Evolutionary conservation across 2,329 filamentous ascomycete genomes (phyloP).

Genomic region (Venturia nashicola): DNA sequence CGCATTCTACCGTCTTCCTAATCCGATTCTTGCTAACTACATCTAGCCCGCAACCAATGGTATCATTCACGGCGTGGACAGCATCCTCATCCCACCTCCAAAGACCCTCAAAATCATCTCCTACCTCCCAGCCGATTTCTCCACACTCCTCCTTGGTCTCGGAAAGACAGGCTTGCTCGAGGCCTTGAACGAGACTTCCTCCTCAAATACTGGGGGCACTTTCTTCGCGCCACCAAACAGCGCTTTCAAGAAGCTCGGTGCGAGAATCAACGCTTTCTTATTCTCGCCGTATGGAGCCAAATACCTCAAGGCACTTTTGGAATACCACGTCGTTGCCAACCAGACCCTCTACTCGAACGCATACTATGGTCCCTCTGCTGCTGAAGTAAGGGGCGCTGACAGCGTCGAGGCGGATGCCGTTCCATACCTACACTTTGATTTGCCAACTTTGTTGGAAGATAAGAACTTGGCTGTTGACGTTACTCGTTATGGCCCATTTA

Average conservation of each 20-base stretch:
- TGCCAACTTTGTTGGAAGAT: constrained; percentile 59
- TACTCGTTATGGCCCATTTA: constrained; percentile 52
- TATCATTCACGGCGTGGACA: constrained; percentile 65
- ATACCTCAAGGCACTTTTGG: constrained; percentile 64
- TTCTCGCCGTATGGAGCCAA: constrained; percentile 64
- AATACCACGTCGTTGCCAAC: constrained; percentile 67
- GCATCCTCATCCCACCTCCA: constrained; percentile 65
- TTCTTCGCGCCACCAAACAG: constrained; percentile 71
- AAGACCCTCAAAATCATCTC: constrained; percentile 50
- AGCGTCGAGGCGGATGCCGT: constrained; percentile 9
- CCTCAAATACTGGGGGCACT: constrained; percentile 49
- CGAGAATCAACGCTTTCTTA: constrained; percentile 66
- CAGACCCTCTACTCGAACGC: constrained; percentile 75
- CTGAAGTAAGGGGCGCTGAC: constrained; percentile 14
- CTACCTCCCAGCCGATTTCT: constrained; percentile 58
- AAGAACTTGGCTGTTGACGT: constrained; percentile 62
- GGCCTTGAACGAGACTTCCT: constrained; percentile 39
- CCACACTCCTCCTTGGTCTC: constrained; percentile 63
- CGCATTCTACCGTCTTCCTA: constrained; percentile 16
- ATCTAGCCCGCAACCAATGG: constrained; percentile 61
- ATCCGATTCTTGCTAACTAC: constrained; percentile 10
- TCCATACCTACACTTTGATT: constrained; percentile 50
- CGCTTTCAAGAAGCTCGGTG: constrained; percentile 67
- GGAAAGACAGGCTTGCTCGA: constrained; percentile 60
- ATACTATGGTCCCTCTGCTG: constrained; percentile 46